Percentiles rank a stretch among this genome's conserved stretches.
Conservation (phyloP, 805 yeast species). For the Zygoascus tannicola region DNA sequence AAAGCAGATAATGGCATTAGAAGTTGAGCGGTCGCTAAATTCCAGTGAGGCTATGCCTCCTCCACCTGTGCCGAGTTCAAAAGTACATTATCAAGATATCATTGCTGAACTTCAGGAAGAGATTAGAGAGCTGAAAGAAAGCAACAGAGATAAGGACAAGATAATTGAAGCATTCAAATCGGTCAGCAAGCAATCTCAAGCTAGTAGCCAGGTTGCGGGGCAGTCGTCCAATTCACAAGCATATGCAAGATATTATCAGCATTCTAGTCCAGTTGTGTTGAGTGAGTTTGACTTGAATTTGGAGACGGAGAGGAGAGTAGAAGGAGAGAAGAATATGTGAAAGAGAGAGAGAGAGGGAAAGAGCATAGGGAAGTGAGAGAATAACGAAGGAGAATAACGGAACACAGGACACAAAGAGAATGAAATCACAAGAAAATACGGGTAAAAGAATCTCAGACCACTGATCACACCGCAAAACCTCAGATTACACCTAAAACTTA, state of each 20-base stretch:
- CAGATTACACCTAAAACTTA: too few species aligned
- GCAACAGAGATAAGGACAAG: constrained; percentile 63
- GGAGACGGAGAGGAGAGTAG: too few species aligned
- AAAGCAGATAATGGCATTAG: constrained; percentile 31
- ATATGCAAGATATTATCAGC: constrained; percentile 2
- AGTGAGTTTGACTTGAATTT: not conserved
- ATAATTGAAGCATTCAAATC: constrained; percentile 67
- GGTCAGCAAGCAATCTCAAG: constrained; percentile 36
- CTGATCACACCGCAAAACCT: too few species aligned
- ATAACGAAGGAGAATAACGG: too few species aligned
- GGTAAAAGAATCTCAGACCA: too few species aligned
- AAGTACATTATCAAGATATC: constrained; percentile 21
- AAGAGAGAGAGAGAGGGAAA: too few species aligned
- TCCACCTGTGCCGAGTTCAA: not conserved
- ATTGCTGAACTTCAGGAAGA: constrained; percentile 59
- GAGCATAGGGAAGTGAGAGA: too few species aligned
- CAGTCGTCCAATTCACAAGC: constrained; percentile 10
- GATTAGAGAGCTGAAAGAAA: constrained; percentile 51
- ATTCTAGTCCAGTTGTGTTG: not conserved
- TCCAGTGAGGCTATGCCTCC: not conserved
- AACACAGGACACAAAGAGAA: too few species aligned
- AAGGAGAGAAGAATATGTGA: too few species aligned
- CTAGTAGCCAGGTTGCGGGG: constrained; percentile 40
- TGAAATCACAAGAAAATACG: too few species aligned
- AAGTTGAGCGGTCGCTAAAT: constrained; percentile 4